Percentiles rank a stretch among this genome's conserved stretches.
Evolutionary conservation across 768 basidiomycete species (phyloP).

Genomic region (Chiua virens): DNA sequence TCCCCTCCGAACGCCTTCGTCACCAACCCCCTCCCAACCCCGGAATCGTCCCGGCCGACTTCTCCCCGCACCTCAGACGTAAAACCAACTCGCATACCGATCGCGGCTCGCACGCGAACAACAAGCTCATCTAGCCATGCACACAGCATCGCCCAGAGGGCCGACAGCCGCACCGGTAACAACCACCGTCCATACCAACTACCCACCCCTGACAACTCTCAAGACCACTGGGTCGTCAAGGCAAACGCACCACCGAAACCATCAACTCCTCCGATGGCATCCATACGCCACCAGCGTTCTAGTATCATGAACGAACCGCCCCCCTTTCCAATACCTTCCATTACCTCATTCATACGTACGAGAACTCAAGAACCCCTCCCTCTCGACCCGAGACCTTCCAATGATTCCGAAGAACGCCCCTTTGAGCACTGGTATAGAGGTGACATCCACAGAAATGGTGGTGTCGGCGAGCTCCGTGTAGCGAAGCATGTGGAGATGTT

Average conservation of each 20-base stretch:
- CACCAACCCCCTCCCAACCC: conserved; percentile 32
- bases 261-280: conserved; percentile 33
- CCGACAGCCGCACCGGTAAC: conserved; percentile 35
- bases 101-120: conserved; percentile 41
- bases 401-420: conserved; percentile 78
- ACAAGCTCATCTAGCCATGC: conserved; percentile 41
- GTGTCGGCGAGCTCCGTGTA: conserved; percentile 81
- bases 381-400: conserved; percentile 52
- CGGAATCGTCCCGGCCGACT: conserved; percentile 41
- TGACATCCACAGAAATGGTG: conserved; percentile 82
- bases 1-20: conserved; percentile 33
- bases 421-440: conserved; percentile 92
- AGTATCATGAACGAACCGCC: conserved; percentile 63
- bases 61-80: conserved; percentile 44
- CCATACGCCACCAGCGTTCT: conserved; percentile 40
- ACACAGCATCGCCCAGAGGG: conserved; percentile 36
- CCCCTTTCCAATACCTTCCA: conserved; percentile 51
- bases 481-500: conserved; percentile 80
- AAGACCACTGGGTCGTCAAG: conserved; percentile 31
- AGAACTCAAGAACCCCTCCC: conserved; percentile 32
- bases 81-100: conserved; percentile 50
- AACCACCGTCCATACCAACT: conserved; percentile 22
- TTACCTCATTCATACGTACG: conserved; percentile 44
- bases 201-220: conserved; percentile 28
- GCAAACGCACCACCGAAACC: conserved; percentile 31